Conservation (phyloP, 495 filamentous ascomycete species). For the Rostrohypoxylon terebratum region DNA sequence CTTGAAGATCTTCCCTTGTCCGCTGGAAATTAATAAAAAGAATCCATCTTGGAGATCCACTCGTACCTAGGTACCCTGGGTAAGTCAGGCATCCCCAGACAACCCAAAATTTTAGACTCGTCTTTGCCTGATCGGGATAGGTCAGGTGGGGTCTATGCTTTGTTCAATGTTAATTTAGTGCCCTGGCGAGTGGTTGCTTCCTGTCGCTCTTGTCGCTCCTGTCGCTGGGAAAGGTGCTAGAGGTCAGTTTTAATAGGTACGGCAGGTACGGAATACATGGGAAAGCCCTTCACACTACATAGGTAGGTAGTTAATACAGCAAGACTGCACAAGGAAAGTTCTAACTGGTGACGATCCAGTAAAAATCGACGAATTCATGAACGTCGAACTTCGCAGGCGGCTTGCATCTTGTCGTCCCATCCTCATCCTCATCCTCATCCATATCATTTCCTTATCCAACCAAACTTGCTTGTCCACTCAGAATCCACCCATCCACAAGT, state of each 20-base stretch:
- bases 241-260: slow-evolving; percentile 28
- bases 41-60: slow-evolving; percentile 36
- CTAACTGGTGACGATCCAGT: slow-evolving; percentile 15
- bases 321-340: slow-evolving; percentile 10
- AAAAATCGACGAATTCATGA: slow-evolving; percentile 30
- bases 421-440: slow-evolving; percentile 15
- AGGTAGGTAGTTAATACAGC: no score
- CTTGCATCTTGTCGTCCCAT: slow-evolving; percentile 29
- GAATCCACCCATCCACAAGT: slow-evolving; percentile 15
- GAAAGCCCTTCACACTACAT: not conserved
- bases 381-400: slow-evolving; percentile 30
- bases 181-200: not conserved
- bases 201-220: not conserved
- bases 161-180: slow-evolving; percentile 30
- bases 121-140: slow-evolving; percentile 36
- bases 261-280: not conserved
- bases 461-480: slow-evolving; percentile 25
- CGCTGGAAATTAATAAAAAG: slow-evolving; percentile 38
- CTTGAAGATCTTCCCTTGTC: slow-evolving; percentile 39
- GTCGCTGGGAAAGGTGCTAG: not conserved
- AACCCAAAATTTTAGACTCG: slow-evolving; percentile 33
- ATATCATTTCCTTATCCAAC: slow-evolving; percentile 20
- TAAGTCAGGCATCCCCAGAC: slow-evolving; percentile 43
- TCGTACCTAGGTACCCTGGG: slow-evolving; percentile 1
- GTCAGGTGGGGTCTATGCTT: slow-evolving; percentile 31